Evolutionary conservation across 139 green algal species (phyloP).

Genomic region (Nannochloris sp.): DNA sequence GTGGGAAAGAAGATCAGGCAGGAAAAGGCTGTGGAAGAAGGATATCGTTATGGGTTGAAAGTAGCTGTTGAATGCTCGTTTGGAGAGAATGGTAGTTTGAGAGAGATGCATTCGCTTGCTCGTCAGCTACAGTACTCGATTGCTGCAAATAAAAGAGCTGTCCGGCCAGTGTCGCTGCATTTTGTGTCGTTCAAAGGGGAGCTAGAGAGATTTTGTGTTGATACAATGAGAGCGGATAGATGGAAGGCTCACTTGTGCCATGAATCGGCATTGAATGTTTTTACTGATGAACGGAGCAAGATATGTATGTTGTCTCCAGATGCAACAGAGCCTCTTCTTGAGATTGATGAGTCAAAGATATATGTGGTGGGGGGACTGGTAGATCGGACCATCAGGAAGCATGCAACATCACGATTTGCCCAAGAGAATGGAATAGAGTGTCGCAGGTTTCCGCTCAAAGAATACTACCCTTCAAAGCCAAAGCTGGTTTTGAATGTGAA

Average conservation of each 20-base stretch:
- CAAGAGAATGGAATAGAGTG: not conserved
- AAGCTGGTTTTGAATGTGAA: constrained; percentile 22
- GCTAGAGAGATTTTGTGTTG: not conserved
- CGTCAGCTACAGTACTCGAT: constrained; percentile 21
- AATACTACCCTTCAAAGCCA: not conserved
- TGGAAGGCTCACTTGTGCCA: not conserved
- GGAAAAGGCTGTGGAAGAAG: not conserved
- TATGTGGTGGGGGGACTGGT: not conserved
- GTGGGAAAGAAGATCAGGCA: not conserved
- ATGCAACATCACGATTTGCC: not conserved
- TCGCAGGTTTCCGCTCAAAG: not conserved
- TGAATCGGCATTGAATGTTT: not conserved
- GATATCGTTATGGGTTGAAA: not conserved
- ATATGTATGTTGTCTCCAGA: not conserved
- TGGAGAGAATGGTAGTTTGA: not conserved
- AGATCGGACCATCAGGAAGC: not conserved
- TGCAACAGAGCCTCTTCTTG: not conserved
- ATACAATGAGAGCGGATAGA: not conserved
- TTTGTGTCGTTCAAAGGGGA: not conserved
- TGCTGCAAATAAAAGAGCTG: not conserved
- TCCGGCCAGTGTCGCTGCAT: not conserved
- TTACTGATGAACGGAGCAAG: not conserved
- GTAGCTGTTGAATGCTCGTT: constrained; percentile 19
- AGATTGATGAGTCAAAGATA: not conserved
- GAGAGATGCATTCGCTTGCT: constrained; percentile 18